Evolutionary conservation across 2,329 filamentous ascomycete genomes (phyloP), one percentile per base, ranked within the genome.

Genomic region (Paecilomyces dactylethromorphus): DNA sequence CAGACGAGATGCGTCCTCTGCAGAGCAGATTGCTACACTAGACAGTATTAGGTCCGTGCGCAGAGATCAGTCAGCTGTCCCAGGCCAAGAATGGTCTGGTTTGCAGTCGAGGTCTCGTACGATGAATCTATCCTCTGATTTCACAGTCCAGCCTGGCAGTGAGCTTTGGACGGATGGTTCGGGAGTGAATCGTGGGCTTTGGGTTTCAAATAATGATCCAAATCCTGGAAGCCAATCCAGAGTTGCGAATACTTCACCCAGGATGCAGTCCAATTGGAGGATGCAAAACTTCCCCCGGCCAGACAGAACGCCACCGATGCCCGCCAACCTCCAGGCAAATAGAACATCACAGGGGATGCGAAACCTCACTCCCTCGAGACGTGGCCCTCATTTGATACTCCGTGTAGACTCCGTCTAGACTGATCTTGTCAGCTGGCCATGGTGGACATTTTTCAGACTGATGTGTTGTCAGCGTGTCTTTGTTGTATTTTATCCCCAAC

Each of bases 231-330:
- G 8, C n/a, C n/a, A 18, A 5, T 18, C n/a, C n/a, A 45, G 39
- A 10, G 39, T 5, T 3, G 15, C n/a, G 5, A 45, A 18, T 18
- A 18, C n/a, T 8, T 18, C 5, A 45, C n/a, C 15, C 1, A 45
- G 15, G 15, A 18, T 31, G 54, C 10, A 65, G 60, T 49, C 63
- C 62, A 6, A 60, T 62, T 32, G 62, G 56, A 53, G 65, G 64
- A 53, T 18, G 15, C 39, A 21, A n/a, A 2, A 21, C 39, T 7
- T 8, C 4, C 18, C 39, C n/a, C 39, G n/a, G 39, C 15, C 3
- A 8, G 7, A 39, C 11, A 45, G 35, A 24, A 32, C 45, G 13
- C 33, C 56, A 45, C 49, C 15, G n/a, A 29, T 39, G 29, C 54
- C 32, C 13, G 31, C 55, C 18, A 13, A 10, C 15, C 13, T 29